phyloP scores from a whole-genome alignment of 2,329 filamentous ascomycete genomes.

The Penicillium sp. region DNA sequence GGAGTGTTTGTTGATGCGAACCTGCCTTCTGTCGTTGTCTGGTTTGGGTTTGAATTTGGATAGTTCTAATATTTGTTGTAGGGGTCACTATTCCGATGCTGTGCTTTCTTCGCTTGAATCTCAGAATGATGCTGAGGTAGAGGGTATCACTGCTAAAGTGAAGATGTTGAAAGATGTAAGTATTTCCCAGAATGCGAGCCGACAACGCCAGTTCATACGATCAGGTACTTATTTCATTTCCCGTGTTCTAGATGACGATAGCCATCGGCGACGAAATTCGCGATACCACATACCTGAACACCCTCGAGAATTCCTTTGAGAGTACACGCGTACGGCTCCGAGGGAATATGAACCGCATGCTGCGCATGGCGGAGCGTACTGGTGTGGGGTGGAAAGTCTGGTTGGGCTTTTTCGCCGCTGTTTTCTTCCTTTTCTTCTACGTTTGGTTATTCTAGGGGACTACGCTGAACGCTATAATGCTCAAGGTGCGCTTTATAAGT shows the following conservation, averaged over 20 bases:
- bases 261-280: constrained; percentile 96
- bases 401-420: constrained; percentile 84
- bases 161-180: constrained; percentile 85
- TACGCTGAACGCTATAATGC: constrained; percentile 14
- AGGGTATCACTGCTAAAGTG: constrained; percentile 90
- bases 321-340: constrained; percentile 77
- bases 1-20: no score
- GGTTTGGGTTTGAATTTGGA: not conserved
- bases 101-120: constrained; percentile 93
- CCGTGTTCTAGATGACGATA: constrained; percentile 75
- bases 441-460: constrained; percentile 80
- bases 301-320: constrained; percentile 96
- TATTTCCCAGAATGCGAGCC: constrained; percentile 26
- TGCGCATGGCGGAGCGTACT: constrained; percentile 90
- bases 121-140: constrained; percentile 89
- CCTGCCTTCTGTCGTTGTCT: not conserved
- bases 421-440: constrained; percentile 84
- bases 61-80: constrained; percentile 42
- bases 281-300: constrained; percentile 82
- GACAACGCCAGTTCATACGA: not conserved
- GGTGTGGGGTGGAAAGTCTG: constrained; percentile 97
- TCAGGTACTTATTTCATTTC: constrained; percentile 14
- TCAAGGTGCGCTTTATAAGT: not conserved
- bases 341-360: constrained; percentile 96
- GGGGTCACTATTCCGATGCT: constrained; percentile 90